Evolutionary conservation across 441 rosid genomes (phyloP), one percentile per base, ranked within the genome.

Genomic region (Pelargonium citronellum): DNA sequence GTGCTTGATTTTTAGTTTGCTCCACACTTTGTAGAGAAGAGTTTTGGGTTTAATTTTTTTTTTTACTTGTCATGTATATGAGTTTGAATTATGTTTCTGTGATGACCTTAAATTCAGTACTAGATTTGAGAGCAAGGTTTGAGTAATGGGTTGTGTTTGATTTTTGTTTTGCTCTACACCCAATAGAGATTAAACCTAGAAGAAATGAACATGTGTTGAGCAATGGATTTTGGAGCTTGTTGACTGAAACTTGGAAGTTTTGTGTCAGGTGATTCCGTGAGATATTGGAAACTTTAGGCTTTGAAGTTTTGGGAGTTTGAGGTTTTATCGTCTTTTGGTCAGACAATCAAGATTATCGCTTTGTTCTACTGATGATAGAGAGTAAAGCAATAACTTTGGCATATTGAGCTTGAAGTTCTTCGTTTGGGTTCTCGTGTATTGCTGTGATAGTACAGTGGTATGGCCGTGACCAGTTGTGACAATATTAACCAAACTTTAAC

Each of bases 401-500:
- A 6, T 53, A 53, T 53, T 5, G 60, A 53, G 20, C 16, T 53
- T n/a, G 20, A 53, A 17, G 60, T 15, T 39, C 43, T 53, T 53
- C 22, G 19, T 51, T 51, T 12, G 19, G 57, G 17, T 51, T 46
- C 51, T 10, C 1, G 12, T 46, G 51, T 46, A 46, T 1, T 9
- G 51, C 11, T 46, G 51, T 46, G 51, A 46, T 46, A 39, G 8
- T 39, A 46, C 51, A 46, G 51, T 83, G 87, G 86, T 67, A 91
- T 88, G 92, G 89, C 76, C 75, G 57, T 78, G 71, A 61, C 75
- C 71, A 75, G 67, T 63, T 69, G 77, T 64, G 79, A 76, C 71
- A 68, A 72, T 66, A 71, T 49, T 1, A 70, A 15, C 65, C 76
- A 72, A 16, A 80, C 79, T 72, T 78, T 81, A 57, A 69, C 78